These are phyloP conservation scores for Synchytrium microbalum DNA, from an alignment of 371 early-diverging fungal genomes.

Conservation along the genomic window DNA sequence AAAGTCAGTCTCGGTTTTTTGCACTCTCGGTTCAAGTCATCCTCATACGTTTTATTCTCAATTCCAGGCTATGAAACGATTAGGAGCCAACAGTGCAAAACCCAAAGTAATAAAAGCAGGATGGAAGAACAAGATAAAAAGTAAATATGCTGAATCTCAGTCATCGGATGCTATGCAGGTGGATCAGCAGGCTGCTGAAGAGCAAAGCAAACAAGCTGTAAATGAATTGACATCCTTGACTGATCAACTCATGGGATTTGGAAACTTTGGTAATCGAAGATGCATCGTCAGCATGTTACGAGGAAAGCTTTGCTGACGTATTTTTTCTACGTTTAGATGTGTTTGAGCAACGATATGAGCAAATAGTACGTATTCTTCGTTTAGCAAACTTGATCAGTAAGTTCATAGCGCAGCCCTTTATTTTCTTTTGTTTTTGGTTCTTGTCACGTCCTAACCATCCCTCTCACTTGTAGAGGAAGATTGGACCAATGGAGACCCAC, in stretches of 20 bases:
- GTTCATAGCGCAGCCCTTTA: not conserved
- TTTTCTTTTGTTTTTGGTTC: not conserved
- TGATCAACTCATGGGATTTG: conserved; percentile 68
- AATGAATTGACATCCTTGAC: conserved; percentile 62
- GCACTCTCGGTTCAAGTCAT: too few relatives aligned
- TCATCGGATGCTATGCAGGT: not conserved
- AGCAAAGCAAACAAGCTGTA: conserved; percentile 38
- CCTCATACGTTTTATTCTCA: not conserved
- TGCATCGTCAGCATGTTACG: conserved; percentile 17
- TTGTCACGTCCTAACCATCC: not conserved
- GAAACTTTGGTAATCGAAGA: conserved; percentile 43
- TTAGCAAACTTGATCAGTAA: conserved; percentile 44
- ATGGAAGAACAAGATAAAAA: conserved; percentile 55
- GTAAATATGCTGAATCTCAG: conserved; percentile 35
- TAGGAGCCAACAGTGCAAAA: conserved; percentile 15
- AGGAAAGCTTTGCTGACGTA: not conserved
- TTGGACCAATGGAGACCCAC: conserved; percentile 25
- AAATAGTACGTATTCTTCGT: conserved; percentile 60
- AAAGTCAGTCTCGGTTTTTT: not conserved
- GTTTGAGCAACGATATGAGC: conserved; percentile 71
- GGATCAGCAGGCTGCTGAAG: conserved; percentile 29
- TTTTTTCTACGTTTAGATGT: conserved; percentile 29
- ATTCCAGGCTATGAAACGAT: conserved; percentile 47
- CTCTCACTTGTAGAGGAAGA: conserved; percentile 12
- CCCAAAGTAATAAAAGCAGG: conserved; percentile 31